Conservation (phyloP, 2,329 filamentous ascomycete genomes). For the Nemania sp. region DNA sequence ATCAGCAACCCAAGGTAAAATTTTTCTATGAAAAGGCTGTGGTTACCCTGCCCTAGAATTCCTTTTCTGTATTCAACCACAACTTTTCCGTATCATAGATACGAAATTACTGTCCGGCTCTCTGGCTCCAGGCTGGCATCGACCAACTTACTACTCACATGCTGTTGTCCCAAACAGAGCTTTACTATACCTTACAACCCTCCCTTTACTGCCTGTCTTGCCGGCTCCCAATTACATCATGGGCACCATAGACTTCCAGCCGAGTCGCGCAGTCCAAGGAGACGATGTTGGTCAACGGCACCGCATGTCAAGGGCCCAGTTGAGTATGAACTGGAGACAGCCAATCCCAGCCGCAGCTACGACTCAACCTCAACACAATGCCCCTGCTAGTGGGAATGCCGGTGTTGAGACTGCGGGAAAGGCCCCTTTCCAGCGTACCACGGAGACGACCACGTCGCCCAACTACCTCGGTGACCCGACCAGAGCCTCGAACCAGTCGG, state of each 20-base stretch:
- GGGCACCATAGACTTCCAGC: background rate
- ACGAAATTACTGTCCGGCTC: too few relatives aligned
- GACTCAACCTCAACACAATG: too few relatives aligned
- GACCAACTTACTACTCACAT: too few relatives aligned
- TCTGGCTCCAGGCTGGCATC: too few relatives aligned
- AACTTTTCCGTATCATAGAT: too few relatives aligned
- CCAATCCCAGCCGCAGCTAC: background rate
- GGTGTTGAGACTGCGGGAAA: too few relatives aligned
- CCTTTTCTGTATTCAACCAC: too few relatives aligned
- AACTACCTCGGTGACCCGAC: slow-evolving; percentile 19
- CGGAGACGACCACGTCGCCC: background rate
- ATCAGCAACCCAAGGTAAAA: too few relatives aligned
- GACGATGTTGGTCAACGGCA: background rate
- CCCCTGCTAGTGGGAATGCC: background rate
- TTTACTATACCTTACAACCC: too few relatives aligned
- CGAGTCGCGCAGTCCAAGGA: background rate
- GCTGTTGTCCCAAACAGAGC: too few relatives aligned
- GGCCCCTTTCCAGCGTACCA: background rate
- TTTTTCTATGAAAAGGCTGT: too few relatives aligned
- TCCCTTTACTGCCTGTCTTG: background rate
- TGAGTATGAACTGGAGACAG: slow-evolving; percentile 4
- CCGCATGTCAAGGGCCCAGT: background rate
- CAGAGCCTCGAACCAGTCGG: slow-evolving; percentile 11
- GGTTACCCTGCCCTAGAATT: too few relatives aligned
- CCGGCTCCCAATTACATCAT: background rate